A percentile compares a stretch with the other conserved stretches of the same genome.
Evolutionary conservation across 2,329 filamentous ascomycete species (phyloP).

Genomic region (Sporothrix protearum): DNA sequence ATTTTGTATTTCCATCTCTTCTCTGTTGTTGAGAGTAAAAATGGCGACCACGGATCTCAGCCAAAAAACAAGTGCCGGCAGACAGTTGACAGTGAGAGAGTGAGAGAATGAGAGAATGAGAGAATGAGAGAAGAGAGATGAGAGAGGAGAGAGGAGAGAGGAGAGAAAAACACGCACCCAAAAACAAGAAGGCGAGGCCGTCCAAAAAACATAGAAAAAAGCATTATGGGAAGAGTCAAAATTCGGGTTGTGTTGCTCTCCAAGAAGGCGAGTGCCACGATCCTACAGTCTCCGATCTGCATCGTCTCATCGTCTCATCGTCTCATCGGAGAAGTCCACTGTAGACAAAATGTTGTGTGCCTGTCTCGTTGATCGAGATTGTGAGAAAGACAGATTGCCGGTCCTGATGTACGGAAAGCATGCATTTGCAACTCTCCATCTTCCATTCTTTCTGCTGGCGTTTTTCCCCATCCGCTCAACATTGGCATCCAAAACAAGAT

Average conservation of each 20-base stretch:
- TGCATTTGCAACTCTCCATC: not conserved
- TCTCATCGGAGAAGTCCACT: not conserved
- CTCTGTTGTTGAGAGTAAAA: not conserved
- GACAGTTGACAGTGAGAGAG: not conserved
- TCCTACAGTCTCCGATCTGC: not conserved
- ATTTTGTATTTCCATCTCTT: not conserved
- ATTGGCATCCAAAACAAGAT: not conserved
- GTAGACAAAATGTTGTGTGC: too few relatives aligned
- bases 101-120: not conserved
- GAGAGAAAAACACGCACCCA: too few relatives aligned
- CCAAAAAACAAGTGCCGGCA: constrained; percentile 6
- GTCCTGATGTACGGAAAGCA: not conserved
- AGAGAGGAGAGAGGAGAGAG: too few relatives aligned
- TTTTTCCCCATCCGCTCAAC: not conserved
- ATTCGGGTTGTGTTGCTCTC: not conserved
- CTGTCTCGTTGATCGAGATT: too few relatives aligned
- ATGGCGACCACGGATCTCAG: not conserved
- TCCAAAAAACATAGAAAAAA: not conserved
- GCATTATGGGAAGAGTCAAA: not conserved
- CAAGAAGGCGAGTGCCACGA: not conserved
- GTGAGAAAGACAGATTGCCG: not conserved
- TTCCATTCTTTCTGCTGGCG: not conserved
- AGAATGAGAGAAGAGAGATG: too few relatives aligned
- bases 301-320: not conserved
- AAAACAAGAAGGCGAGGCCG: not conserved